Percentiles rank a stretch among this genome's conserved stretches.
Evolutionary conservation across 805 yeast genomes (phyloP).

Genomic region (Babjeviella inositovora): DNA sequence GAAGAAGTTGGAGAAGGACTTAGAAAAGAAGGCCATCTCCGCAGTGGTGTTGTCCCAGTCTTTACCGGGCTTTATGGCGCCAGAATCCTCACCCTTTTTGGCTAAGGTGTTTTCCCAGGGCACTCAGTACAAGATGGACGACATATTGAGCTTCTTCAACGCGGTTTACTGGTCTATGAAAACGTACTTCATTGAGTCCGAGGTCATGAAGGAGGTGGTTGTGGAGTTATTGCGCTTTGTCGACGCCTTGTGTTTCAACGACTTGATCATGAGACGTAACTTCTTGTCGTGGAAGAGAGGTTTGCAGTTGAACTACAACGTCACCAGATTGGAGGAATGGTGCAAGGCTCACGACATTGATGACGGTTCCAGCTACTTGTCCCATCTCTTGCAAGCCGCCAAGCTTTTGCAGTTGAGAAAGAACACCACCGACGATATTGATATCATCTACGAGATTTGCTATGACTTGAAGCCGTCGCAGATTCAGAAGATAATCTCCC

Average conservation of each 20-base stretch:
- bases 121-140: constrained; percentile 83
- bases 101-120: constrained; percentile 66
- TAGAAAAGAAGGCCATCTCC: constrained; percentile 85
- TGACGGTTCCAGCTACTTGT: constrained; percentile 72
- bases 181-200: constrained; percentile 73
- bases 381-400: constrained; percentile 84
- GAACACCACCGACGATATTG: constrained; percentile 77
- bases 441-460: constrained; percentile 87
- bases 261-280: constrained; percentile 84
- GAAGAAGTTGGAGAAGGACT: constrained; percentile 81
- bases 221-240: constrained; percentile 72
- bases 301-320: constrained; percentile 88
- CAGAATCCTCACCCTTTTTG: constrained; percentile 67
- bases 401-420: constrained; percentile 86
- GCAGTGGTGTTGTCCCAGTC: constrained; percentile 92
- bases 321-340: constrained; percentile 96
- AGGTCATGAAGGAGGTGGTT: constrained; percentile 72
- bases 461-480: constrained; percentile 90
- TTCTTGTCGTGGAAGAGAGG: constrained; percentile 98
- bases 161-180: constrained; percentile 88
- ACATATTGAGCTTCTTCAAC: constrained; percentile 77
- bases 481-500: constrained; percentile 80
- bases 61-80: constrained; percentile 88
- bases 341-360: constrained; percentile 86
- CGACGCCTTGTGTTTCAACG: constrained; percentile 90